Conservation (phyloP, 768 basidiomycete genomes). For the Mycena sanguinolenta region DNA sequence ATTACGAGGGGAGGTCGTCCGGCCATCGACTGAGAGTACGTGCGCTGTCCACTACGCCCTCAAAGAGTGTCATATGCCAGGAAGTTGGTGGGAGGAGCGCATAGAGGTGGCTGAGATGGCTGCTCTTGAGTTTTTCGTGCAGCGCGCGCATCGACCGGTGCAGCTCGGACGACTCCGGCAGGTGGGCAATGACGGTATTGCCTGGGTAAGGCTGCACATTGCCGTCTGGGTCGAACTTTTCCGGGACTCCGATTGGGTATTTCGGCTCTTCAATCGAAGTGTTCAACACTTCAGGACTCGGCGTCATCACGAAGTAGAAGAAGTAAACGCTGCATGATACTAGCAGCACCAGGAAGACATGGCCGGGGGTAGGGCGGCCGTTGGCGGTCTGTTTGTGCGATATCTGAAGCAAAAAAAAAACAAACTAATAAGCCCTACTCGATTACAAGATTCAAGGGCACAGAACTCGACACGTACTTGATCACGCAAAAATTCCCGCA, state of each 20-base stretch:
- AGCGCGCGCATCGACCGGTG: neutral
- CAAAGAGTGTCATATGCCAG: constrained; percentile 4
- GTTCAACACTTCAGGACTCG: neutral
- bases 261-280: neutral
- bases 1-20: neutral
- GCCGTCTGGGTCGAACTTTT: neutral
- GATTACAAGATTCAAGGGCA: too few species aligned
- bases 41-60: neutral
- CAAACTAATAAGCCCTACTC: too few species aligned
- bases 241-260: neutral
- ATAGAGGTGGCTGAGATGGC: constrained; percentile 9
- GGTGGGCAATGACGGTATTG: neutral
- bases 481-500: too few species aligned
- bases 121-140: neutral
- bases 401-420: neutral
- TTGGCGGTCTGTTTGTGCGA: neutral
- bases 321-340: neutral
- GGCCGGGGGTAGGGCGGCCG: neutral
- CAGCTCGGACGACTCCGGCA: neutral
- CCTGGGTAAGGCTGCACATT: constrained; percentile 1
- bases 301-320: neutral
- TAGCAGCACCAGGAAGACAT: neutral
- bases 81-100: neutral
- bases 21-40: neutral
- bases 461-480: too few species aligned